These are phyloP conservation scores for Aspergillus terreus DNA, from an alignment of 2,329 filamentous ascomycete species.

Conservation along the genomic window DNA sequence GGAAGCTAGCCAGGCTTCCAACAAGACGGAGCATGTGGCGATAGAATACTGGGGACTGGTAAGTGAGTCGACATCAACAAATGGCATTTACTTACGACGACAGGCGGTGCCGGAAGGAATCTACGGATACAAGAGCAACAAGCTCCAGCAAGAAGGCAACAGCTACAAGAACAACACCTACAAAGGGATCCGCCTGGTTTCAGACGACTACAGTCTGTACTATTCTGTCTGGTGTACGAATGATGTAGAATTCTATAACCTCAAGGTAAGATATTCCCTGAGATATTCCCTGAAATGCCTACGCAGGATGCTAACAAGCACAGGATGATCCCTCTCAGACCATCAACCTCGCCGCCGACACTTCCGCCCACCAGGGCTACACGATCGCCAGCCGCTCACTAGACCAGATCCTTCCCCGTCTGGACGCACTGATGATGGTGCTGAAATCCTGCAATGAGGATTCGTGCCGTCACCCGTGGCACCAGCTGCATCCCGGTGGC, in stretches of 20 bases:
- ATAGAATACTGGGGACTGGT: constrained; percentile 56
- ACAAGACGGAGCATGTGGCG: constrained; percentile 52
- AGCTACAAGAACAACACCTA: constrained; percentile 53
- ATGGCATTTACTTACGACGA: background rate
- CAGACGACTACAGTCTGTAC: constrained; percentile 56
- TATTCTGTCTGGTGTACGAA: constrained; percentile 68
- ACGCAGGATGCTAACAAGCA: background rate
- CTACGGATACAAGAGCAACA: constrained; percentile 23
- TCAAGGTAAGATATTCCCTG: constrained; percentile 45
- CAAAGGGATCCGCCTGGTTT: constrained; percentile 56
- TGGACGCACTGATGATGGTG: constrained; percentile 58
- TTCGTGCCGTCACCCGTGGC: constrained; percentile 56
- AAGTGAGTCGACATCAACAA: constrained; percentile 4
- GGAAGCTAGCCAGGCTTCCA: constrained; percentile 17
- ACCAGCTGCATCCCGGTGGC: constrained; percentile 52
- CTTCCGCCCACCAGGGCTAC: constrained; percentile 11
- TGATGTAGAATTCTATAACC: constrained; percentile 64
- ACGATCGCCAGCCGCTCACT: constrained; percentile 16
- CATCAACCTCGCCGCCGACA: constrained; percentile 38
- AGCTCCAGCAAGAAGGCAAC: constrained; percentile 12
- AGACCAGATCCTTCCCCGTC: constrained; percentile 44
- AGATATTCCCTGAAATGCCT: background rate
- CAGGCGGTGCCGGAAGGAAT: constrained; percentile 26
- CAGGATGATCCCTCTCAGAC: constrained; percentile 54
- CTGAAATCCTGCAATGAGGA: constrained; percentile 58